Conservation (phyloP, 2,329 filamentous ascomycete genomes). For the Pseudocercospora fuligena region DNA sequence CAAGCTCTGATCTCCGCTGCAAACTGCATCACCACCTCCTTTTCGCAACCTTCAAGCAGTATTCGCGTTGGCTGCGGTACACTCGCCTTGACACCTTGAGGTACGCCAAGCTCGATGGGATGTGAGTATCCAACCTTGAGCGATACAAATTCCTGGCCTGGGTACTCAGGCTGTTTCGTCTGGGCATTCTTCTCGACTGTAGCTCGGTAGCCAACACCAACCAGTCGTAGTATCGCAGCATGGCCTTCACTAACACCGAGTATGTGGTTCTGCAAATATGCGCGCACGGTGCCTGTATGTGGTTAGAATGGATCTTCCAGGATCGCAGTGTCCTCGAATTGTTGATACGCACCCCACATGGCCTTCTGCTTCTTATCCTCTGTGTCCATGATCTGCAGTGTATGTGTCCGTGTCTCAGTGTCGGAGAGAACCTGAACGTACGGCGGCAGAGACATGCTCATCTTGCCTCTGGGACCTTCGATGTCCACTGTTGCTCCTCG, state of each 20-base stretch:
- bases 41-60: constrained; percentile 84
- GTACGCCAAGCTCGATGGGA: constrained; percentile 87
- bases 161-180: constrained; percentile 69
- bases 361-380: constrained; percentile 76
- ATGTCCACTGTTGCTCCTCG: constrained; percentile 73
- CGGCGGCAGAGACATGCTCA: constrained; percentile 77
- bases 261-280: constrained; percentile 88
- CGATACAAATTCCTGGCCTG: constrained; percentile 85
- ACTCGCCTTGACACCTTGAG: constrained; percentile 80
- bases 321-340: neutral
- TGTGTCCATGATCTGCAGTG: constrained; percentile 71
- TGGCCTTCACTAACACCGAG: constrained; percentile 96
- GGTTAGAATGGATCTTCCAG: constrained; percentile 4
- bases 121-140: constrained; percentile 97
- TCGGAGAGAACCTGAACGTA: constrained; percentile 78
- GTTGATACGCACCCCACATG: constrained; percentile 82
- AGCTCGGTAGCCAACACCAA: constrained; percentile 94
- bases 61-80: constrained; percentile 90
- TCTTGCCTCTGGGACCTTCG: constrained; percentile 78
- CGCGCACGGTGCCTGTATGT: constrained; percentile 77
- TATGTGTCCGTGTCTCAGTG: constrained; percentile 63
- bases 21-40: constrained; percentile 86
- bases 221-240: constrained; percentile 86
- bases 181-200: constrained; percentile 77
- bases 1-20: constrained; percentile 86